Evolutionary conservation across 2,329 filamentous ascomycete genomes (phyloP).

Genomic region (Aspergillus piperis): DNA sequence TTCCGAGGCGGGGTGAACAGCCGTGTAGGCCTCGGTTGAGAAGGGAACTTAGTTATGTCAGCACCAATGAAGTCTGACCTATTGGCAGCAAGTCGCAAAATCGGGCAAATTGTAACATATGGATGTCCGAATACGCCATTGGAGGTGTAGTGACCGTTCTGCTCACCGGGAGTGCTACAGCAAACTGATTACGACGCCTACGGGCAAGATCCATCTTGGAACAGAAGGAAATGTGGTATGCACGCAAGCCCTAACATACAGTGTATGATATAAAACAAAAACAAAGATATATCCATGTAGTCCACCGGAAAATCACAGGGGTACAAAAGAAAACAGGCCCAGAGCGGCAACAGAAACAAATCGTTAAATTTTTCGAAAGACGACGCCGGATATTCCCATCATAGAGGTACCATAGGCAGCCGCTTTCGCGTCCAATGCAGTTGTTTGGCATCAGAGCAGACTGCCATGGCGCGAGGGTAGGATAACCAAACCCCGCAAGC

Average conservation of each 20-base stretch:
- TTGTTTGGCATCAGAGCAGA: conserved; percentile 12
- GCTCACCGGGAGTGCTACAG: neutral
- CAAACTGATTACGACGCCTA: neutral
- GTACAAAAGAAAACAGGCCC: conserved; percentile 24
- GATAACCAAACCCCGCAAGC: neutral
- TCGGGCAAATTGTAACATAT: neutral
- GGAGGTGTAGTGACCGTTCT: neutral
- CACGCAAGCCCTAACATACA: conserved; percentile 42
- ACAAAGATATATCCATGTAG: conserved; percentile 45
- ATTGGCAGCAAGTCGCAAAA: neutral
- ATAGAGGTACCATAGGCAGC: conserved; percentile 29
- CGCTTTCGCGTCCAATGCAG: conserved; percentile 15
- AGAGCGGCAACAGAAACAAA: conserved; percentile 33
- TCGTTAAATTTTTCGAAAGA: conserved; percentile 38
- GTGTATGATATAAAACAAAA: conserved; percentile 35
- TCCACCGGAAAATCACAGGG: conserved; percentile 36
- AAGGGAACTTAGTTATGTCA: conserved; percentile 6
- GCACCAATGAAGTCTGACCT: neutral
- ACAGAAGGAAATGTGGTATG: conserved; percentile 38
- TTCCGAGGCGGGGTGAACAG: conserved; percentile 7
- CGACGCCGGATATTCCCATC: conserved; percentile 36
- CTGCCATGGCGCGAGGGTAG: neutral
- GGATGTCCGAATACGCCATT: neutral
- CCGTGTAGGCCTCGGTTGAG: neutral
- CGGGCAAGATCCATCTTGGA: conserved; percentile 7